Percentiles rank a stretch among this genome's conserved stretches.
Conservation (phyloP, 352 stramenopile species). For the Globisporangium paddicum region DNA sequence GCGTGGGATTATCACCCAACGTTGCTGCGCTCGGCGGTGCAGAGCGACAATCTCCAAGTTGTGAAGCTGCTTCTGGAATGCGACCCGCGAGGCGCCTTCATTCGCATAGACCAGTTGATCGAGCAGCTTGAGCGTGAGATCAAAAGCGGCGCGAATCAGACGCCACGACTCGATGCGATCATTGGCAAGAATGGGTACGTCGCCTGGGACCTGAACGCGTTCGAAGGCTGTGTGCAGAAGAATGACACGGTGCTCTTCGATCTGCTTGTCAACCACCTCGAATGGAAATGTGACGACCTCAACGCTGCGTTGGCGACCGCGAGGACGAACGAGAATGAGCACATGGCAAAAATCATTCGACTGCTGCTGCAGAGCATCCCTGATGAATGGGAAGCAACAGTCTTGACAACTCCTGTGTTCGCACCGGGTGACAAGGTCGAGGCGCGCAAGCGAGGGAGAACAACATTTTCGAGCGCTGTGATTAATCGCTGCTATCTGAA, state of each 20-base stretch:
- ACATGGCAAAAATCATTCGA: conserved; percentile 2
- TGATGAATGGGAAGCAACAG: not conserved
- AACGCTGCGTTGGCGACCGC: not conserved
- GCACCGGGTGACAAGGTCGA: conserved; percentile 6
- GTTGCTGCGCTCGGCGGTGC: conserved; percentile 13
- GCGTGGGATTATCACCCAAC: conserved; percentile 10
- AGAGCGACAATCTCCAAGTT: conserved; percentile 15
- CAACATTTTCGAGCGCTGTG: conserved; percentile 10
- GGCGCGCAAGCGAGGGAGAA: not conserved
- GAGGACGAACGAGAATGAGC: not conserved
- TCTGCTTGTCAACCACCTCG: conserved; percentile 6
- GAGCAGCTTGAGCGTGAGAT: conserved; percentile 11
- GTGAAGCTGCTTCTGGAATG: conserved; percentile 22
- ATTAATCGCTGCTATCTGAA: conserved; percentile 18
- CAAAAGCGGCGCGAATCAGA: not conserved
- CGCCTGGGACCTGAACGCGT: conserved; percentile 2
- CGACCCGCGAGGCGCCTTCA: conserved; percentile 23
- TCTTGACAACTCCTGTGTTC: not conserved
- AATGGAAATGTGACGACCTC: conserved; percentile 6
- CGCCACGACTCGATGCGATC: conserved; percentile 2
- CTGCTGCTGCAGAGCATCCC: conserved; percentile 5
- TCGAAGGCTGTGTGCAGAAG: not conserved
- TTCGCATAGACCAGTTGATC: conserved; percentile 22
- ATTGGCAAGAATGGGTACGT: not conserved
- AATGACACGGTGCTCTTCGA: conserved; percentile 5